Conservation (phyloP, 768 basidiomycete species). For the Lyophyllum shimeji region DNA sequence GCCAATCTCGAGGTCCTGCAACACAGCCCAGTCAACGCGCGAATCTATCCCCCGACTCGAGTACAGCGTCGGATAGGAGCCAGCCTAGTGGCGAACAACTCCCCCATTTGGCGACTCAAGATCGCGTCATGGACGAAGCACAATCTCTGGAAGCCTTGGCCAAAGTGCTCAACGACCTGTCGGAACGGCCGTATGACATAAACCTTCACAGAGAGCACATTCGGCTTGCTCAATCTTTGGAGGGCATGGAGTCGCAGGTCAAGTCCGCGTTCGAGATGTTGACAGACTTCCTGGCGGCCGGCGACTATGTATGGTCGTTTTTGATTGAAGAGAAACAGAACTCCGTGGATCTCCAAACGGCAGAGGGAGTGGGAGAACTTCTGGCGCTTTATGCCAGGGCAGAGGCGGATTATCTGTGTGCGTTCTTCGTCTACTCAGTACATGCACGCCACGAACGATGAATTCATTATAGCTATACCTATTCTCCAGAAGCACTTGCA, state of each 20-base stretch:
- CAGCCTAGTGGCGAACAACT: neutral
- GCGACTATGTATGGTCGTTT: constrained; percentile 75
- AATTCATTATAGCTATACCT: constrained; percentile 58
- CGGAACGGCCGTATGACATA: constrained; percentile 60
- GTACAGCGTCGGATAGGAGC: neutral
- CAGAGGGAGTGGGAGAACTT: constrained; percentile 52
- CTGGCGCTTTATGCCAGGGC: constrained; percentile 64
- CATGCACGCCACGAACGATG: neutral
- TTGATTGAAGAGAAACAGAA: constrained; percentile 56
- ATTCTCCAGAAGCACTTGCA: constrained; percentile 68
- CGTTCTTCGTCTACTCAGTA: constrained; percentile 27
- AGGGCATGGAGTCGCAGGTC: constrained; percentile 59
- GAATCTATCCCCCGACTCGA: neutral
- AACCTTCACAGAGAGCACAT: constrained; percentile 68
- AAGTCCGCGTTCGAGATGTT: constrained; percentile 66
- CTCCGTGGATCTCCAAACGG: constrained; percentile 50
- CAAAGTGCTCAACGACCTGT: constrained; percentile 55
- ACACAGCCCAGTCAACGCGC: neutral
- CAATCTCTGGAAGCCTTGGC: constrained; percentile 65
- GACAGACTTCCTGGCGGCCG: constrained; percentile 58
- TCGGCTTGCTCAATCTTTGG: constrained; percentile 51
- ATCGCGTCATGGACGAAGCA: constrained; percentile 49
- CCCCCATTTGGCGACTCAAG: constrained; percentile 1
- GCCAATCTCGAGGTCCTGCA: neutral
- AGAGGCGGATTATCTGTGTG: constrained; percentile 79